A percentile compares a stretch with the other conserved stretches of the same genome.
Conservation (phyloP, 2,329 filamentous ascomycete species). For the Epichloe uncinata region DNA sequence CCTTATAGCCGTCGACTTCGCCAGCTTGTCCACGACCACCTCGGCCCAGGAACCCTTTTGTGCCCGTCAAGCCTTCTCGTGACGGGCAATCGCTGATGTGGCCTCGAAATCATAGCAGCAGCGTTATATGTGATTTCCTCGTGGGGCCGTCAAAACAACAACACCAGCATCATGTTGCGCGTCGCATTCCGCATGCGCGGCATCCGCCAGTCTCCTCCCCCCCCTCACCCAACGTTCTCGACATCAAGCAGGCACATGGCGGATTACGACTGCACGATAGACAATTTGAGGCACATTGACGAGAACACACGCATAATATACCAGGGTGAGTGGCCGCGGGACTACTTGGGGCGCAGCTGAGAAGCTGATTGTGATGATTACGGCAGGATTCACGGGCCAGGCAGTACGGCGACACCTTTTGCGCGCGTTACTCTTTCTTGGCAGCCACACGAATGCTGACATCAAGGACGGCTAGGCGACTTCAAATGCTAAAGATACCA, state of each 20-base stretch:
- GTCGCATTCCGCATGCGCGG: not conserved
- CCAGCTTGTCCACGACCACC: too few relatives aligned
- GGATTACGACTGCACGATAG: slow-evolving; percentile 16
- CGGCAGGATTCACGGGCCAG: slow-evolving; percentile 24
- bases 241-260: not conserved
- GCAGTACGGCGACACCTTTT: slow-evolving; percentile 14
- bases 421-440: not conserved
- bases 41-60: too few relatives aligned
- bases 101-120: too few relatives aligned
- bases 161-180: not conserved
- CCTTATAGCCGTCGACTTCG: not conserved
- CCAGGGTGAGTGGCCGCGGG: slow-evolving; percentile 13
- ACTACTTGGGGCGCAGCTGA: not conserved
- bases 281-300: slow-evolving; percentile 15
- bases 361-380: not conserved
- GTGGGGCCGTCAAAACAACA: too few relatives aligned
- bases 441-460: too few relatives aligned
- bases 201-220: not conserved
- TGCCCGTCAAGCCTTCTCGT: too few relatives aligned
- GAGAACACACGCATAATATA: slow-evolving; percentile 21
- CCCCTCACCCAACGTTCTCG: not conserved
- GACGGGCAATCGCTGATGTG: too few relatives aligned
- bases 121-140: too few relatives aligned
- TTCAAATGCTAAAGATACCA: slow-evolving; percentile 23
- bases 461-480: slow-evolving; percentile 17